phyloP scores from a whole-genome alignment of 2,329 filamentous ascomycete genomes.

The Curvularia eragrostidis region DNA sequence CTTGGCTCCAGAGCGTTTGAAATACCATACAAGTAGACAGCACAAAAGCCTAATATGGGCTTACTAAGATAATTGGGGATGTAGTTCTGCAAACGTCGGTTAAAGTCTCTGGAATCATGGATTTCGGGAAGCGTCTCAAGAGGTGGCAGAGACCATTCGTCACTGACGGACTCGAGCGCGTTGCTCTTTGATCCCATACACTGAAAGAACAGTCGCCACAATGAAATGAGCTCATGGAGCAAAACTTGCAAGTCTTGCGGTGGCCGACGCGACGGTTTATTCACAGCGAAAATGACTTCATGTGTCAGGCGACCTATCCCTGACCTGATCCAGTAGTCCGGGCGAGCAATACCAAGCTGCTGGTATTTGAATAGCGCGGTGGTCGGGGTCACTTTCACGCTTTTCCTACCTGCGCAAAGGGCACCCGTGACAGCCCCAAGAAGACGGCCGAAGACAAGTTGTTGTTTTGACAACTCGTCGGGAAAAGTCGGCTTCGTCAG shows the following conservation, averaged over 20 bases:
- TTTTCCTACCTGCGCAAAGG: conserved; percentile 25
- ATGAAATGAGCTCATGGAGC: conserved; percentile 38
- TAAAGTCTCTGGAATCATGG: conserved; percentile 23
- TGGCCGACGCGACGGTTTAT: conserved; percentile 5
- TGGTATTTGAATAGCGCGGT: conserved; percentile 38
- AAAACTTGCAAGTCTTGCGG: conserved; percentile 27
- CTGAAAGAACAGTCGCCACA: conserved; percentile 47
- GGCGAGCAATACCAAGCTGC: conserved; percentile 36
- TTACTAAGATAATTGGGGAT: conserved; percentile 29
- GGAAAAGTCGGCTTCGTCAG: conserved; percentile 27
- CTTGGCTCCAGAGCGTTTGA: conserved; percentile 29
- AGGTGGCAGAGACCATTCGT: conserved; percentile 37
- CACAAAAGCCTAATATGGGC: conserved; percentile 36
- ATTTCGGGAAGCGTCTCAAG: conserved; percentile 13
- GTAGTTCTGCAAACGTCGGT: conserved; percentile 34
- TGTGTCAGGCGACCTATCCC: conserved; percentile 34
- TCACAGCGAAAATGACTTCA: conserved; percentile 28
- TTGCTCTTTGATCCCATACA: conserved; percentile 28
- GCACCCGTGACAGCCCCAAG: conserved; percentile 18
- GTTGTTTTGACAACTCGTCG: conserved; percentile 31
- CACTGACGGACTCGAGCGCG: conserved; percentile 27
- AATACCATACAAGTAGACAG: conserved; percentile 40
- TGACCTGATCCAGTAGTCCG: conserved; percentile 29
- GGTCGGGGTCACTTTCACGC: conserved; percentile 30
- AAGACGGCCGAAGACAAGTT: conserved; percentile 34